phyloP scores from a whole-genome alignment of 257 asterid genomes.

The Vinca minor region DNA sequence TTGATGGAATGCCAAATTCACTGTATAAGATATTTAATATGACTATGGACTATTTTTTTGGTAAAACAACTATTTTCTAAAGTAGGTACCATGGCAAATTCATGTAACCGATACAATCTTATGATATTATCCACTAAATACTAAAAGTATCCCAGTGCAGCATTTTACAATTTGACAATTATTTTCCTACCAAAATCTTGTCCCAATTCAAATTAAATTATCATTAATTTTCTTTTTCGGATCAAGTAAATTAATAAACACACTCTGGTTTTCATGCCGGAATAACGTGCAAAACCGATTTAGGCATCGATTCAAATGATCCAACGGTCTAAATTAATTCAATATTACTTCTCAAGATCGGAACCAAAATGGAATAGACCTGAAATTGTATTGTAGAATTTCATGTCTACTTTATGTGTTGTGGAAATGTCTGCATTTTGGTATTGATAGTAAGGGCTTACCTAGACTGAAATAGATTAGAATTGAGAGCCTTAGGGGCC shows the following conservation, averaged over 20 bases:
- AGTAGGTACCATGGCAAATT: conserved; percentile 42
- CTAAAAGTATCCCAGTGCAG: no score
- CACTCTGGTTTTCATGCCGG: no score
- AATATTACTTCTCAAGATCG: no score
- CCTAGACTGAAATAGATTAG: conserved; percentile 26
- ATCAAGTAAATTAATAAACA: neutral
- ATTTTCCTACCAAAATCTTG: no score
- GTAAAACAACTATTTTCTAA: conserved; percentile 41
- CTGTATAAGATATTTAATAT: no score
- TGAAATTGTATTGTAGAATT: neutral
- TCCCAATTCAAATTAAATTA: neutral
- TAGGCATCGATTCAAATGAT: no score
- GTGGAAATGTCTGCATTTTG: neutral
- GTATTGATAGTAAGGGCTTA: conserved; percentile 22
- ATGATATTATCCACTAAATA: neutral
- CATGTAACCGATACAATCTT: conserved; percentile 27
- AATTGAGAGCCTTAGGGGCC: conserved; percentile 41
- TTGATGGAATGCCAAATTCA: no score
- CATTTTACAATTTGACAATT: no score
- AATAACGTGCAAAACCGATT: no score
- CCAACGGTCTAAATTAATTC: no score
- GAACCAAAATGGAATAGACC: no score
- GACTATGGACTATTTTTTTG: conserved; percentile 20
- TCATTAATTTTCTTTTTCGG: neutral
- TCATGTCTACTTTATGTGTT: neutral